These are phyloP conservation scores for Trypanosoma rangeli DNA, from an alignment of 208 protist species.

Conservation along the genomic window DNA sequence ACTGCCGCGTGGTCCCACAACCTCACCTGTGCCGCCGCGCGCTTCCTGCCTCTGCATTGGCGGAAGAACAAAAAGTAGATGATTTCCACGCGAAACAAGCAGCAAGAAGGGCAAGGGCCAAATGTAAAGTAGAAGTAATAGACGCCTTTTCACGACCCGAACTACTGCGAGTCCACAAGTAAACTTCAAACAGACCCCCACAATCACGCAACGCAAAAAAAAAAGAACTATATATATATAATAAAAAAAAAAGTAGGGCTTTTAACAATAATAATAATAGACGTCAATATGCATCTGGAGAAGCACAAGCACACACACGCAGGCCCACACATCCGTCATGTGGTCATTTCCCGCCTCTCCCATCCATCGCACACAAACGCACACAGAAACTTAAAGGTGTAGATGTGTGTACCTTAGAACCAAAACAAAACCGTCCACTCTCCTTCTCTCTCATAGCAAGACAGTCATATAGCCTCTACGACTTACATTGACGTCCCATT, in stretches of 20 bases:
- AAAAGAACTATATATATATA: too few relatives aligned
- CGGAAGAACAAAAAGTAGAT: conserved; percentile 1
- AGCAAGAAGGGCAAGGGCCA: neutral
- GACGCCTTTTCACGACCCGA: neutral
- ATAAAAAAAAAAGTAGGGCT: neutral
- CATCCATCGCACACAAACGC: neutral
- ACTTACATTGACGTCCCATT: neutral
- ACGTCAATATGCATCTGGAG: neutral
- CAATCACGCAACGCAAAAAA: neutral
- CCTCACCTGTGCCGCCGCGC: neutral
- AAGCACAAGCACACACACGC: too few relatives aligned
- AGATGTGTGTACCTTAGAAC: neutral
- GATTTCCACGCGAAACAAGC: neutral
- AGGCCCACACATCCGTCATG: too few relatives aligned
- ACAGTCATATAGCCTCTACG: neutral
- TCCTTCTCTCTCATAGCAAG: neutral
- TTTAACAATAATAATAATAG: neutral
- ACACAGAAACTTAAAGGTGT: neutral
- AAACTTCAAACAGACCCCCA: neutral
- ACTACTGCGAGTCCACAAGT: neutral
- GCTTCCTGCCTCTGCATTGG: neutral
- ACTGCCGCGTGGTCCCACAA: neutral
- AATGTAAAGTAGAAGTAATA: neutral
- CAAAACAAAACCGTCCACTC: neutral
- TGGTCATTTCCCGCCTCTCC: too few relatives aligned